These are phyloP conservation scores for Podosphaera leucotricha DNA, from an alignment of 2,329 filamentous ascomycete genomes.

Conservation along the genomic window DNA sequence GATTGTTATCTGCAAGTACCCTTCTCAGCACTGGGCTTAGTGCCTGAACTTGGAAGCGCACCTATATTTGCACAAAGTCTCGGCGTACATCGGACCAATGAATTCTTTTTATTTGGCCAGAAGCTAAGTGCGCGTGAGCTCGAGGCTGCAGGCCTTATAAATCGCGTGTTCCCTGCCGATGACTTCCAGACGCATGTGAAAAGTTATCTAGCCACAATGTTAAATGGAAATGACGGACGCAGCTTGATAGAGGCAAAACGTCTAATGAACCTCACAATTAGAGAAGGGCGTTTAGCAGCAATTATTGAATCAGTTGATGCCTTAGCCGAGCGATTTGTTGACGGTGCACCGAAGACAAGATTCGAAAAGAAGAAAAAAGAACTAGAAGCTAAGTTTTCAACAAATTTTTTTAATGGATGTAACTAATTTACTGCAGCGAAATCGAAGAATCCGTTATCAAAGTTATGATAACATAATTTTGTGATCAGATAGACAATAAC, in stretches of 20 bases:
- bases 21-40: slow-evolving; percentile 23
- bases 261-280: slow-evolving; percentile 22
- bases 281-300: slow-evolving; percentile 22
- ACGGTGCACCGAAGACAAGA: slow-evolving; percentile 21
- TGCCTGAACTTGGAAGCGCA: slow-evolving; percentile 25
- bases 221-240: slow-evolving; percentile 23
- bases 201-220: slow-evolving; percentile 20
- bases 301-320: slow-evolving; percentile 24
- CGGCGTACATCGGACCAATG: slow-evolving; percentile 25
- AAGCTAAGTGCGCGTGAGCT: slow-evolving; percentile 22
- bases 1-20: slow-evolving; percentile 24
- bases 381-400: slow-evolving; percentile 10
- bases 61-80: slow-evolving; percentile 23
- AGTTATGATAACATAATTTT: not conserved
- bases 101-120: slow-evolving; percentile 27
- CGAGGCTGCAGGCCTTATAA: slow-evolving; percentile 22
- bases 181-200: slow-evolving; percentile 21
- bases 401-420: not conserved
- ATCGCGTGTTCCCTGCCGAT: slow-evolving; percentile 20
- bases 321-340: slow-evolving; percentile 24
- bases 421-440: not conserved
- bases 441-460: not conserved
- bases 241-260: slow-evolving; percentile 29
- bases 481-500: slow-evolving; percentile 20
- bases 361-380: slow-evolving; percentile 20